Percentiles rank a stretch among this genome's conserved stretches.
phyloP scores from a whole-genome alignment of 768 basidiomycete genomes.

The Mycena chlorophos region DNA sequence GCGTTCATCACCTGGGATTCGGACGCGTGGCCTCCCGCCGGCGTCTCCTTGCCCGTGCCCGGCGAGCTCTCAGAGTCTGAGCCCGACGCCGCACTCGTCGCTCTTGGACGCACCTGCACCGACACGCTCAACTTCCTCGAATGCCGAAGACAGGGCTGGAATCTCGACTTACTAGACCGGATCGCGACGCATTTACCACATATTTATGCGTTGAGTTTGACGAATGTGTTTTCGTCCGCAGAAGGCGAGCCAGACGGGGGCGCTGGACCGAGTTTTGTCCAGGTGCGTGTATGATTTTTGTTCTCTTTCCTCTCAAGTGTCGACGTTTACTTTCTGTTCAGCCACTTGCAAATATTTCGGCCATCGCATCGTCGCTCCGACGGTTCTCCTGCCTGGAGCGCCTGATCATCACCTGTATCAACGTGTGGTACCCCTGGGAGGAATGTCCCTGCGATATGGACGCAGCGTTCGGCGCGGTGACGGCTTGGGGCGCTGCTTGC shows the following conservation, averaged over 20 bases:
- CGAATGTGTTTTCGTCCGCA: conserved; percentile 34
- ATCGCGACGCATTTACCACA: conserved; percentile 36
- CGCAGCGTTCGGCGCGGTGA: conserved; percentile 36
- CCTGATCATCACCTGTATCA: conserved; percentile 34
- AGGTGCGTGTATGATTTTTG: conserved; percentile 27
- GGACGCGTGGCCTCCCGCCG: conserved; percentile 25
- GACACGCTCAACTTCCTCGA: conserved; percentile 36
- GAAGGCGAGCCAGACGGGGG: neutral
- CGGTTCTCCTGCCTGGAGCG: conserved; percentile 35
- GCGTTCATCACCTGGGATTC: conserved; percentile 41
- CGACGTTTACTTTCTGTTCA: neutral
- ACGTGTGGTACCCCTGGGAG: conserved; percentile 32
- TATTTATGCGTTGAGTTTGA: conserved; percentile 35
- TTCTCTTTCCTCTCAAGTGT: neutral
- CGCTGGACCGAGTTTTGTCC: conserved; percentile 12
- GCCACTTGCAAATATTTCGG: conserved; percentile 28
- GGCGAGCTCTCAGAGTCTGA: no score
- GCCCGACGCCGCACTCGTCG: conserved; percentile 28
- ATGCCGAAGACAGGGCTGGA: conserved; percentile 41
- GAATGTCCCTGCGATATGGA: conserved; percentile 31
- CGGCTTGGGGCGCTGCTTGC: conserved; percentile 39
- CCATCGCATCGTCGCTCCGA: conserved; percentile 28
- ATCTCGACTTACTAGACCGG: conserved; percentile 38
- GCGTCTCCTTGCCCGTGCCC: no score
- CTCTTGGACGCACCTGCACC: conserved; percentile 34